These are phyloP conservation scores for Blastocystis sp. DNA, from an alignment of 352 stramenopile genomes.

Conservation along the genomic window DNA sequence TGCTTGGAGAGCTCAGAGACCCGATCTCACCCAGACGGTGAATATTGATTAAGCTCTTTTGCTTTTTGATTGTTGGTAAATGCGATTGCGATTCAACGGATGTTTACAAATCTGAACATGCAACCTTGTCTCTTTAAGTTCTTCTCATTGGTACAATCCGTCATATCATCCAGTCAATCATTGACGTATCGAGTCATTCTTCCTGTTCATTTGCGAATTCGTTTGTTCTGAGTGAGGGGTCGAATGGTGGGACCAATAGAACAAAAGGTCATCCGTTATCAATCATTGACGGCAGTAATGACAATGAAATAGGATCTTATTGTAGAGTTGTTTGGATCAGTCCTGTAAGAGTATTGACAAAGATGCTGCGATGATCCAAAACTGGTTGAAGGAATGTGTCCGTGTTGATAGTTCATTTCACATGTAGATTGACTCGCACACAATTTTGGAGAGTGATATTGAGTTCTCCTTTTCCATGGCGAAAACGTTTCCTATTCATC, in stretches of 20 bases:
- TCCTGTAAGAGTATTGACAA: constrained; percentile 7
- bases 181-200: too few relatives aligned
- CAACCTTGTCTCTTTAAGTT: too few relatives aligned
- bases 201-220: neutral
- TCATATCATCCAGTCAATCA: too few relatives aligned
- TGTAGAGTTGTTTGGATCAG: neutral
- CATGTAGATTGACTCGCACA: neutral
- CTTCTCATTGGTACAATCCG: too few relatives aligned
- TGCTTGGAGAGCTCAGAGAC: neutral
- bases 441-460: neutral
- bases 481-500: neutral
- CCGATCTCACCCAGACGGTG: neutral
- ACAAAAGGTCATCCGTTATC: neutral
- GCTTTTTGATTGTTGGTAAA: too few relatives aligned
- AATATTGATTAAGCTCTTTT: constrained; percentile 2
- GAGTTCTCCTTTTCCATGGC: neutral
- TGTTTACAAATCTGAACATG: too few relatives aligned
- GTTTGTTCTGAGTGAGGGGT: neutral
- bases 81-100: too few relatives aligned
- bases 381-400: constrained; percentile 15
- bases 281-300: neutral
- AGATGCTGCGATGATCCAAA: neutral
- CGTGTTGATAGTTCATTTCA: neutral
- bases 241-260: neutral
- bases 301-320: neutral